These are phyloP conservation scores for Trapa bicornis DNA, from an alignment of 345 rosid species.

Conservation along the genomic window DNA sequence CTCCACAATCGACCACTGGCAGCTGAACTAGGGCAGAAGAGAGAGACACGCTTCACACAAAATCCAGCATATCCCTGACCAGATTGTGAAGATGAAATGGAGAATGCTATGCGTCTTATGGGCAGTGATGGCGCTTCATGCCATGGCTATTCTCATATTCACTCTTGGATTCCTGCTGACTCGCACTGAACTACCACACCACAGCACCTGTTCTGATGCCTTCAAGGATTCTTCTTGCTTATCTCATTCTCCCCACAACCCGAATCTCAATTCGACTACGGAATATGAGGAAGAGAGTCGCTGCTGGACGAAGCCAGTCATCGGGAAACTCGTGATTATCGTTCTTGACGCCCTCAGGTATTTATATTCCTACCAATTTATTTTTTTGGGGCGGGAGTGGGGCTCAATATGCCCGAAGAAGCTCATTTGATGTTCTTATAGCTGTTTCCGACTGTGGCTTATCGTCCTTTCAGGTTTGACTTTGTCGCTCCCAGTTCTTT, in stretches of 20 bases:
- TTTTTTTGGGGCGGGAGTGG: too few species aligned
- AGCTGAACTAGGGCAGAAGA: too few species aligned
- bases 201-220: slow-evolving; percentile 54
- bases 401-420: background rate
- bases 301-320: slow-evolving; percentile 66
- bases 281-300: slow-evolving; percentile 1
- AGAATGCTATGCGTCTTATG: slow-evolving; percentile 15
- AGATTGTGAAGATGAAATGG: slow-evolving; percentile 6
- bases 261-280: slow-evolving; percentile 5
- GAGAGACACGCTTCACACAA: too few species aligned
- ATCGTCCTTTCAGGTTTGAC: slow-evolving; percentile 41
- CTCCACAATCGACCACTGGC: too few species aligned
- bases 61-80: background rate
- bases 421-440: background rate
- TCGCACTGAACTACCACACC: slow-evolving; percentile 79
- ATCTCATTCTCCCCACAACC: slow-evolving; percentile 9
- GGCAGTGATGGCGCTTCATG: slow-evolving; percentile 38
- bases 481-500: slow-evolving; percentile 67
- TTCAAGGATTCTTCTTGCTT: slow-evolving; percentile 48
- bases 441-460: slow-evolving; percentile 1
- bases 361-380: background rate
- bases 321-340: slow-evolving; percentile 57
- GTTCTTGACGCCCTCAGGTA: slow-evolving; percentile 83
- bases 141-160: slow-evolving; percentile 49
- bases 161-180: slow-evolving; percentile 80